phyloP scores from a whole-genome alignment of 108 stramenopile species.

The Cyclotella kingstonii region DNA sequence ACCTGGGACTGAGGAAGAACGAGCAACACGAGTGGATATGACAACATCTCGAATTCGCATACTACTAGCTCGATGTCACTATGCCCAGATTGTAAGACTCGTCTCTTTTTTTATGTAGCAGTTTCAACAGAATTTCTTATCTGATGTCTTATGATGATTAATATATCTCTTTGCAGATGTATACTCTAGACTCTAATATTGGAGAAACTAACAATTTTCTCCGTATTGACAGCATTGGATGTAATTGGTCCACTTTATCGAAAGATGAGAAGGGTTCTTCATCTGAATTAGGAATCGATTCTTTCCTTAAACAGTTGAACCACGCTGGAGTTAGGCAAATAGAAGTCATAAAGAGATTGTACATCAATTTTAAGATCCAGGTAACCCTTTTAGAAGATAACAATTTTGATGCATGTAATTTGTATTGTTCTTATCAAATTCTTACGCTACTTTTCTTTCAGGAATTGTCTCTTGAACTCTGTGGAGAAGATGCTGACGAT shows the following conservation, averaged over 20 bases:
- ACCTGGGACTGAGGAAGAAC: conserved; percentile 57
- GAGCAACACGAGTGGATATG: conserved; percentile 65
- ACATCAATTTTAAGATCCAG: conserved; percentile 51
- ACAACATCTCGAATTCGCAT: conserved; percentile 59
- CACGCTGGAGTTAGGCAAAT: conserved; percentile 68
- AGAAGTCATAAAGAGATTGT: conserved; percentile 48
- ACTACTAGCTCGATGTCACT: conserved; percentile 55
- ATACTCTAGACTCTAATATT: conserved; percentile 67
- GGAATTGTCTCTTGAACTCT: conserved; percentile 57
- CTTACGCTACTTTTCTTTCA: not conserved
- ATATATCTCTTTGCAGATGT: conserved; percentile 21
- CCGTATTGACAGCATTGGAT: conserved; percentile 46
- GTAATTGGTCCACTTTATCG: too few species aligned
- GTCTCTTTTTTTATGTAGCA: too few species aligned
- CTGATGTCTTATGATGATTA: not conserved
- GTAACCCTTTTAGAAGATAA: not conserved
- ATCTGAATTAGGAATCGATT: conserved; percentile 12
- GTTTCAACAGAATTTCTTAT: too few species aligned
- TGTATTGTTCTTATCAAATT: not conserved
- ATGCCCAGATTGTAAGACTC: conserved; percentile 48
- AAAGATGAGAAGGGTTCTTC: conserved; percentile 5
- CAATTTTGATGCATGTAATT: not conserved
- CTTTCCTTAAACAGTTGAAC: conserved; percentile 38
- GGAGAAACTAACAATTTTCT: conserved; percentile 64
- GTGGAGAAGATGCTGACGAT: conserved; percentile 40